Conservation (phyloP, 2,329 filamentous ascomycete genomes). For the Diaporthe citriasiana region DNA sequence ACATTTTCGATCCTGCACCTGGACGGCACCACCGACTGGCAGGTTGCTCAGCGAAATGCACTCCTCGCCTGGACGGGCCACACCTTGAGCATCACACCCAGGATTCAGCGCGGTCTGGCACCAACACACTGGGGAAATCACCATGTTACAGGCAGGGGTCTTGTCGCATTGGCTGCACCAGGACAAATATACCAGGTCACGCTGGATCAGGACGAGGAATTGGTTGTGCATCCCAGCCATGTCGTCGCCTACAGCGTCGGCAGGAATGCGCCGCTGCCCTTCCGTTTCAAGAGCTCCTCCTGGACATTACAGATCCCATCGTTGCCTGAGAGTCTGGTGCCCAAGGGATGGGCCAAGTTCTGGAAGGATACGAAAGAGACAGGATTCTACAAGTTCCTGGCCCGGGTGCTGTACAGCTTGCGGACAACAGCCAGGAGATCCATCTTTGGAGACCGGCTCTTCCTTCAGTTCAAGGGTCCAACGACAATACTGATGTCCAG, state of each 20-base stretch:
- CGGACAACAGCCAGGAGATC: slow-evolving; percentile 84
- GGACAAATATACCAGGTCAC: slow-evolving; percentile 92
- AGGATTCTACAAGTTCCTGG: slow-evolving; percentile 78
- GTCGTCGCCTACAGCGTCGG: slow-evolving; percentile 91
- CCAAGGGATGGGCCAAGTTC: slow-evolving; percentile 74
- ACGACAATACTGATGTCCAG: slow-evolving; percentile 90
- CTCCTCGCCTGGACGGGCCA: slow-evolving; percentile 98
- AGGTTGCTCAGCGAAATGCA: slow-evolving; percentile 87
- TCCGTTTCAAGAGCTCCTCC: slow-evolving; percentile 85
- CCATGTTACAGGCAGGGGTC: slow-evolving; percentile 86
- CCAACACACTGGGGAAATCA: slow-evolving; percentile 94
- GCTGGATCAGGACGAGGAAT: slow-evolving; percentile 86
- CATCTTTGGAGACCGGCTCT: slow-evolving; percentile 94
- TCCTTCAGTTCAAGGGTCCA: slow-evolving; percentile 90
- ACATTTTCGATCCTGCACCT: slow-evolving; percentile 90
- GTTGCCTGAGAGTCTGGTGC: slow-evolving; percentile 71
- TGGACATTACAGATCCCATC: slow-evolving; percentile 85
- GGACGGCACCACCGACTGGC: slow-evolving; percentile 96
- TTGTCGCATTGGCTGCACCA: slow-evolving; percentile 86
- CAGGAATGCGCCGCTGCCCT: slow-evolving; percentile 81
- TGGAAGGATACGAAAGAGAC: slow-evolving; percentile 80
- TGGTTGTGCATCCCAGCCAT: slow-evolving; percentile 91
- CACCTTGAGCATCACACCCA: slow-evolving; percentile 81
- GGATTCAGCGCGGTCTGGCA: slow-evolving; percentile 80
- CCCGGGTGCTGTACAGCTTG: slow-evolving; percentile 75